phyloP scores from a whole-genome alignment of 2,329 filamentous ascomycete genomes.

The Fusarium sp. region DNA sequence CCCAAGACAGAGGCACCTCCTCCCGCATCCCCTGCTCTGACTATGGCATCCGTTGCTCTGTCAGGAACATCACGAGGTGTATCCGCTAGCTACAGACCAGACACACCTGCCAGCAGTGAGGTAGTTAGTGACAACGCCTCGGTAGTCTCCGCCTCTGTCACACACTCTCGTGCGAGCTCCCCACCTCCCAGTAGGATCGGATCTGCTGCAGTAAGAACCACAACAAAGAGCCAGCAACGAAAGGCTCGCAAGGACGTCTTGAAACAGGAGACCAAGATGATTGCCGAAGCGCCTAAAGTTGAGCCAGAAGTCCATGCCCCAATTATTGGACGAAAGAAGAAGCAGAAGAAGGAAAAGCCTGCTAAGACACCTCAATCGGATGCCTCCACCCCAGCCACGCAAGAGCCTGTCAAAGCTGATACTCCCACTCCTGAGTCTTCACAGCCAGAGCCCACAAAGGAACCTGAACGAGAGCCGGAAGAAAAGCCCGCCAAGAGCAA shows the following conservation, averaged over 20 bases:
- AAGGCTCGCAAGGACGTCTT: slow-evolving; percentile 78
- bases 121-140: slow-evolving; percentile 82
- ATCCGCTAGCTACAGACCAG: slow-evolving; percentile 64
- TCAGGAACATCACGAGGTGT: slow-evolving; percentile 48
- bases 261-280: slow-evolving; percentile 70
- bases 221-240: slow-evolving; percentile 82
- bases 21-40: slow-evolving; percentile 48
- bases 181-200: slow-evolving; percentile 75
- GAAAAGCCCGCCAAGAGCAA: slow-evolving; percentile 45
- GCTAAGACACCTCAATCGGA: slow-evolving; percentile 37
- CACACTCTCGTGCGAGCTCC: slow-evolving; percentile 75
- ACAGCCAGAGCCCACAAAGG: slow-evolving; percentile 11
- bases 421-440: slow-evolving; percentile 1
- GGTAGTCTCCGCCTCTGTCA: slow-evolving; percentile 77
- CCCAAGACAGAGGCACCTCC: slow-evolving; percentile 70
- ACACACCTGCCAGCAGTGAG: slow-evolving; percentile 76
- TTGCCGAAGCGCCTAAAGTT: slow-evolving; percentile 61
- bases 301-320: slow-evolving; percentile 74
- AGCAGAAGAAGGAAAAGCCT: slow-evolving; percentile 80
- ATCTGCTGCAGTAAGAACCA: slow-evolving; percentile 73
- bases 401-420: slow-evolving; percentile 33
- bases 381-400: slow-evolving; percentile 4
- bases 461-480: slow-evolving; percentile 35
- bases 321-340: slow-evolving; percentile 84
- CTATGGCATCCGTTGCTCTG: slow-evolving; percentile 48